These are phyloP conservation scores for Petunia axillaris DNA, from an alignment of 257 asterid species.

Conservation along the genomic window DNA sequence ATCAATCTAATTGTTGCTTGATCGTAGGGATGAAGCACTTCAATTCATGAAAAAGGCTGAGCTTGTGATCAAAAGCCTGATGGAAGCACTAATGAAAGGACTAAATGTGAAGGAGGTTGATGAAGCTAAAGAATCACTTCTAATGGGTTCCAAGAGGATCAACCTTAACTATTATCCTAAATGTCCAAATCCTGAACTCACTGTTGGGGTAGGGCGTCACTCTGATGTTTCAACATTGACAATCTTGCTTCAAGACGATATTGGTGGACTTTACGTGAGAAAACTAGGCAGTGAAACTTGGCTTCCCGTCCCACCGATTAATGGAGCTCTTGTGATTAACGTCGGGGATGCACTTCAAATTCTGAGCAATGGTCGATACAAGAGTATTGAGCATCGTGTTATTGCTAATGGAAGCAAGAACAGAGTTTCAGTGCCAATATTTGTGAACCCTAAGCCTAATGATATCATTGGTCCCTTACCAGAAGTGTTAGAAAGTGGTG, in stretches of 20 bases:
- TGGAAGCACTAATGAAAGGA: constrained; percentile 42
- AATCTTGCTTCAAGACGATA: constrained; percentile 59
- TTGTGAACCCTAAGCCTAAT: constrained; percentile 46
- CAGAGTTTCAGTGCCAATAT: constrained; percentile 56
- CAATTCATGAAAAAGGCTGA: constrained; percentile 44
- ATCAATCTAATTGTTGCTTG: constrained; percentile 7
- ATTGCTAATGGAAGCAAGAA: constrained; percentile 35
- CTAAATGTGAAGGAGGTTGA: constrained; percentile 46
- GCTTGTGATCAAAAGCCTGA: constrained; percentile 47
- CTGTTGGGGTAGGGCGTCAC: constrained; percentile 56
- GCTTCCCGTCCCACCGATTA: constrained; percentile 51
- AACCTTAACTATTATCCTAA: constrained; percentile 52
- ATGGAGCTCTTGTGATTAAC: constrained; percentile 54
- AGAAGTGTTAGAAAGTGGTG: constrained; percentile 50
- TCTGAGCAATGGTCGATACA: constrained; percentile 55
- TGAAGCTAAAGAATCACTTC: constrained; percentile 42
- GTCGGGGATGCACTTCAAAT: constrained; percentile 57
- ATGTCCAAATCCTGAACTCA: constrained; percentile 58
- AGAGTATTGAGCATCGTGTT: constrained; percentile 65
- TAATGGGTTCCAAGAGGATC: constrained; percentile 45
- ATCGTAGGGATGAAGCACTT: constrained; percentile 46
- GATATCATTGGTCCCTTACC: constrained; percentile 48
- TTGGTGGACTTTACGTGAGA: constrained; percentile 61
- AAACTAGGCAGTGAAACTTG: constrained; percentile 36
- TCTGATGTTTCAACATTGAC: constrained; percentile 59